These are phyloP conservation scores for Magnolia sinica DNA, from an alignment of 164 flowering plant genomes.

Conservation along the genomic window DNA sequence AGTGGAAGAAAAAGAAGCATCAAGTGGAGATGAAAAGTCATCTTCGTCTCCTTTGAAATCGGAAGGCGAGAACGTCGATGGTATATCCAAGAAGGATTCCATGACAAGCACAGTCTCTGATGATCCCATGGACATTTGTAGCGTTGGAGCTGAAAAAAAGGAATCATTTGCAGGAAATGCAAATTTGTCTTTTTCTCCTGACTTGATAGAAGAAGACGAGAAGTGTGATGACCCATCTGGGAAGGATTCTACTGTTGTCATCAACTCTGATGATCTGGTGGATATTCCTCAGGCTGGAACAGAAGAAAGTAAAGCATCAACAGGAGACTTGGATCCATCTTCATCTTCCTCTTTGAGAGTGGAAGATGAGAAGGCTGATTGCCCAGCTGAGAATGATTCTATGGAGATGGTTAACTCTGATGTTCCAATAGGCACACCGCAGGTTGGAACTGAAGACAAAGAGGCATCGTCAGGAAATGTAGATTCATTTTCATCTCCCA, in stretches of 20 bases:
- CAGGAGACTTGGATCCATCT: not conserved
- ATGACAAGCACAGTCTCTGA: not conserved
- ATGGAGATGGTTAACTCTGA: not conserved
- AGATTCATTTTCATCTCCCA: not conserved
- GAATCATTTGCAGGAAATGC: not conserved
- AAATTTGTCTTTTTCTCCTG: not conserved
- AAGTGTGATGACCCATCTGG: not conserved
- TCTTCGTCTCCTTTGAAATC: not conserved
- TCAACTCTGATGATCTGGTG: not conserved
- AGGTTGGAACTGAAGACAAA: not conserved
- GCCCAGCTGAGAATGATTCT: not conserved
- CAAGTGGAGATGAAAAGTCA: not conserved
- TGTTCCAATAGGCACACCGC: not conserved
- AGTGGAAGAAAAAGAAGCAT: not conserved
- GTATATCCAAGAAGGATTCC: not conserved
- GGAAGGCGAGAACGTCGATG: not conserved
- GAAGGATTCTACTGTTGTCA: not conserved
- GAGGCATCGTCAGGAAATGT: not conserved
- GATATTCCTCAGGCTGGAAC: not conserved
- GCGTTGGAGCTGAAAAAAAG: not conserved
- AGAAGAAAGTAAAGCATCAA: not conserved
- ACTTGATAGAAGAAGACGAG: not conserved
- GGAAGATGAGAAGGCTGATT: conserved; percentile 1
- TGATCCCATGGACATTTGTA: not conserved
- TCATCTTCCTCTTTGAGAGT: not conserved